Percentiles rank a stretch among this genome's conserved stretches.
Evolutionary conservation across 2,329 filamentous ascomycete species (phyloP).

Genomic region (Stagonosporopsis rhizophila): DNA sequence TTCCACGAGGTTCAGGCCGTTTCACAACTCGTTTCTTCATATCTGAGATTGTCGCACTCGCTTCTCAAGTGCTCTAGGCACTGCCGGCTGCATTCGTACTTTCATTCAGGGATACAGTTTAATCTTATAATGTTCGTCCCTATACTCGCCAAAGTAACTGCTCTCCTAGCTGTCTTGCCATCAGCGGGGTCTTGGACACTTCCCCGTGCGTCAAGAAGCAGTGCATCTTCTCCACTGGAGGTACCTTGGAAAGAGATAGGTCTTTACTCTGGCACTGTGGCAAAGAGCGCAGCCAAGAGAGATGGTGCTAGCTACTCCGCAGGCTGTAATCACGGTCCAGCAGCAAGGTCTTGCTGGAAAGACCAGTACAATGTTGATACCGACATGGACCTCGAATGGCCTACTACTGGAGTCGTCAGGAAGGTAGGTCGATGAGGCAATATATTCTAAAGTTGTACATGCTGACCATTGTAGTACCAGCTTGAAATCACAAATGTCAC

Average conservation of each 20-base stretch:
- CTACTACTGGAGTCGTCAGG: conserved; percentile 50
- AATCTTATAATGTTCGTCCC: conserved; percentile 18
- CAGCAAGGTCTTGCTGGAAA: conserved; percentile 34
- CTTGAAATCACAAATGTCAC: conserved; percentile 54
- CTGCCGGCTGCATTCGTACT: conserved; percentile 6
- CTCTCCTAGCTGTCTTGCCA: conserved; percentile 26
- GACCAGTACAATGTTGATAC: conserved; percentile 51
- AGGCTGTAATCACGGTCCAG: conserved; percentile 31
- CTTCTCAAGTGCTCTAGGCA: conserved; percentile 2
- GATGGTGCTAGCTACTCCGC: conserved; percentile 20
- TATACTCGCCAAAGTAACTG: conserved; percentile 18
- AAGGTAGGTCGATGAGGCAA: conserved; percentile 26
- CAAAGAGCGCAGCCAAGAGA: conserved; percentile 9
- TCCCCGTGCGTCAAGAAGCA: conserved; percentile 11
- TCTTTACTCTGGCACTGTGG: conserved; percentile 17
- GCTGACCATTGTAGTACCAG: conserved; percentile 48
- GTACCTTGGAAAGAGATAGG: conserved; percentile 36
- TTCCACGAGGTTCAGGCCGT: conserved; percentile 12
- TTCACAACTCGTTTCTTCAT: conserved; percentile 7
- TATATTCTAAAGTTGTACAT: neutral
- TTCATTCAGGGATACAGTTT: conserved; percentile 7
- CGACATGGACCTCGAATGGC: conserved; percentile 54
- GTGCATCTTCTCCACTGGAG: conserved; percentile 15
- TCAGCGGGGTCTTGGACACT: conserved; percentile 26
- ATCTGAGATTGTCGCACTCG: conserved; percentile 13